These are phyloP conservation scores for Mycena filopes DNA, from an alignment of 768 basidiomycete genomes.

Conservation along the genomic window DNA sequence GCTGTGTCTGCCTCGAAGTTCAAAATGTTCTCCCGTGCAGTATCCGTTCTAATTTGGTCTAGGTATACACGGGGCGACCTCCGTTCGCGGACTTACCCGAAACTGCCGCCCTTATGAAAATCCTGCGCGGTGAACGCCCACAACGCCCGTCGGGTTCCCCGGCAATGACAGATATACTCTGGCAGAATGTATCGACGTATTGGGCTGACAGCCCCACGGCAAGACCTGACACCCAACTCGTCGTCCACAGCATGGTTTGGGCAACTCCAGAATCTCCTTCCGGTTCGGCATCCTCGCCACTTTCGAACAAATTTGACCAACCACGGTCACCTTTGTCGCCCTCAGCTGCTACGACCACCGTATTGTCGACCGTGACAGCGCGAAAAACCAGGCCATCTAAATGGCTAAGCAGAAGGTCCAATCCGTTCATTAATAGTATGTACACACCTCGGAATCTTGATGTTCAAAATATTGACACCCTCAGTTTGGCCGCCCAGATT, in stretches of 20 bases:
- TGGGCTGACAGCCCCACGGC: neutral
- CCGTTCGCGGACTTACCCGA: conserved; percentile 13
- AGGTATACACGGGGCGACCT: conserved; percentile 23
- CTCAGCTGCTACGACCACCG: too few relatives aligned
- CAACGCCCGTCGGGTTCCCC: neutral
- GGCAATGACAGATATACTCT: conserved; percentile 1
- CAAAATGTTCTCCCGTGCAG: too few relatives aligned
- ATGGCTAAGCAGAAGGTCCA: too few relatives aligned
- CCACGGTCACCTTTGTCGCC: too few relatives aligned
- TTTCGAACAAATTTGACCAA: too few relatives aligned
- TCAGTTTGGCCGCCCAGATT: too few relatives aligned
- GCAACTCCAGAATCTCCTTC: neutral
- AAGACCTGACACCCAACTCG: neutral
- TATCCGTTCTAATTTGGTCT: neutral
- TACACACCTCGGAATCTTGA: too few relatives aligned
- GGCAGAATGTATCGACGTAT: neutral
- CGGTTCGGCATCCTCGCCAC: too few relatives aligned
- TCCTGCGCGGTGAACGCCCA: conserved; percentile 10
- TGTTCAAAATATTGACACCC: too few relatives aligned
- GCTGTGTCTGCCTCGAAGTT: conserved; percentile 46
- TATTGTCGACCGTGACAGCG: too few relatives aligned
- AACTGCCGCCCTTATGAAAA: conserved; percentile 2
- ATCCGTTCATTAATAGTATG: too few relatives aligned
- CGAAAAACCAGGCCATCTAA: too few relatives aligned
- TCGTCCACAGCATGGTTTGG: conserved; percentile 6